Conservation (phyloP, 139 green algal species). For the Diplosphaera chodatii region DNA sequence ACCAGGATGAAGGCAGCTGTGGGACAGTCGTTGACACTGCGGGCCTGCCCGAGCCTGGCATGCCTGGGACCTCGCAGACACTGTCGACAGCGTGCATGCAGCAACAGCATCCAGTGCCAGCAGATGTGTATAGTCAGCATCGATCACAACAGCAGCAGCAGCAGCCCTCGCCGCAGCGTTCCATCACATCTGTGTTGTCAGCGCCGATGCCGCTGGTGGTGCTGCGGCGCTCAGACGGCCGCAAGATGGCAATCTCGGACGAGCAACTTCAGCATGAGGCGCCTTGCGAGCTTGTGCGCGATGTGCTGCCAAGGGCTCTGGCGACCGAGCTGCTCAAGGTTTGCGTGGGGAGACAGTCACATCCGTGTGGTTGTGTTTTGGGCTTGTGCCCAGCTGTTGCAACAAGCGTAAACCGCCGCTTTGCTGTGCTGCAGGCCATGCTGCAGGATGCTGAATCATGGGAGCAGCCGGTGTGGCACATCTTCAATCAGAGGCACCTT, state of each 20-base stretch:
- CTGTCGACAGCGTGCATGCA: no score
- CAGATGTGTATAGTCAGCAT: no score
- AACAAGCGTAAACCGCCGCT: no score
- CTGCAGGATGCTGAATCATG: not conserved
- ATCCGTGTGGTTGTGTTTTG: no score
- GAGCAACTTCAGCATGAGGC: constrained; percentile 3
- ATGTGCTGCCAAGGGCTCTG: constrained; percentile 8
- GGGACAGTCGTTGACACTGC: no score
- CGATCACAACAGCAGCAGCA: not conserved
- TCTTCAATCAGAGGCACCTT: not conserved
- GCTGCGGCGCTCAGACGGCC: not conserved
- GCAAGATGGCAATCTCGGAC: constrained; percentile 4
- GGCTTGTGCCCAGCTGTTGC: no score
- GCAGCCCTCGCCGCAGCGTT: not conserved
- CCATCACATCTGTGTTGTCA: not conserved
- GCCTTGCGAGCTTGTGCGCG: constrained; percentile 18
- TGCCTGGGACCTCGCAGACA: no score
- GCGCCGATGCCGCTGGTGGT: not conserved
- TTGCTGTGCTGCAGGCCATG: not conserved
- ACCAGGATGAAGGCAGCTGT: not conserved
- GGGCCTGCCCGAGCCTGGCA: no score
- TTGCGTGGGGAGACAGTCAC: no score
- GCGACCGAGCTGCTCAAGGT: constrained; percentile 10
- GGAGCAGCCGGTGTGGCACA: not conserved
- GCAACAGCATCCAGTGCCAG: not conserved